These are phyloP conservation scores for Tagetes erecta DNA, from an alignment of 129 eudicot species.

Conservation along the genomic window DNA sequence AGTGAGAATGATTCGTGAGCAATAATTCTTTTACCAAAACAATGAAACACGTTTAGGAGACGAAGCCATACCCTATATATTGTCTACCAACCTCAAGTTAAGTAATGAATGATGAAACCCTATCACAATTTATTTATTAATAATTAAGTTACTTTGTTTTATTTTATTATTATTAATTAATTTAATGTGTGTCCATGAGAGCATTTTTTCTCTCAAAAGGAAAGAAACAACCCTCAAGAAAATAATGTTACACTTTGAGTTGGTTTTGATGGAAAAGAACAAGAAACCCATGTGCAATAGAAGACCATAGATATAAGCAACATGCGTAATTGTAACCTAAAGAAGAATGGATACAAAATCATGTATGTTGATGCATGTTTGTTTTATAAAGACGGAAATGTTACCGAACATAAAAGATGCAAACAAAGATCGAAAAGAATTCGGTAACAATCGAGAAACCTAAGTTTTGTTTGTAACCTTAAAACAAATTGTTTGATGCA, in stretches of 20 bases:
- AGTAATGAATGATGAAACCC: not conserved
- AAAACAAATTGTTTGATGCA: not conserved
- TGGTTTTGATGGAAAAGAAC: conserved; percentile 1
- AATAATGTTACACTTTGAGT: not conserved
- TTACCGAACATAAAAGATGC: not conserved
- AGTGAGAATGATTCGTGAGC: conserved; percentile 23
- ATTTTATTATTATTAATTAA: too few relatives aligned
- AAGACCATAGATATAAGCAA: not conserved
- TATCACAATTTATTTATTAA: not conserved
- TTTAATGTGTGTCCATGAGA: too few relatives aligned
- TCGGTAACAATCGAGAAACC: too few relatives aligned
- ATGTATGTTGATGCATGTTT: not conserved
- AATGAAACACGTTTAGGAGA: conserved; percentile 24
- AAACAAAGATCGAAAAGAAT: too few relatives aligned
- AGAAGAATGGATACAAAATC: not conserved
- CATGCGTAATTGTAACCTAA: not conserved
- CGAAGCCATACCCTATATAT: conserved; percentile 25
- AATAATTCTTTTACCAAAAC: conserved; percentile 21
- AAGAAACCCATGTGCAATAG: conserved; percentile 18
- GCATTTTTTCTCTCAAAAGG: not conserved
- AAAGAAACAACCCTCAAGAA: not conserved
- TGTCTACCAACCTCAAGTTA: conserved; percentile 11
- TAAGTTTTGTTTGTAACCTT: not conserved
- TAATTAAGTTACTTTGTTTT: not conserved
- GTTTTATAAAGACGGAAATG: conserved; percentile 2